A percentile compares a stretch with the other conserved stretches of the same genome.
Evolutionary conservation across 176 grass and related monocot genomes (phyloP).

Genomic region (Oryza meyeriana): DNA sequence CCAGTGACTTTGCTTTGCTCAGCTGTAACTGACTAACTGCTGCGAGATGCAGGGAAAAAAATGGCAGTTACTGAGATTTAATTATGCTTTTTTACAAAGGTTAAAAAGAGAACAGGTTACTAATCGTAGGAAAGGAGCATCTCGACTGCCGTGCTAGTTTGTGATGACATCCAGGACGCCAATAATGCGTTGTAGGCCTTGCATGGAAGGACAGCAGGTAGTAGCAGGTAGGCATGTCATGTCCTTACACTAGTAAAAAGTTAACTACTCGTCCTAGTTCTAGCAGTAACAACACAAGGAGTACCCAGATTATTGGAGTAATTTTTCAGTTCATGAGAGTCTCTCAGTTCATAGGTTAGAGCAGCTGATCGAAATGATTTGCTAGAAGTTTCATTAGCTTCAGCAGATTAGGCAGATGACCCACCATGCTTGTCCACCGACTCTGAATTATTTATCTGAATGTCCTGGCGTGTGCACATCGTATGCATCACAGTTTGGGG

Average conservation of each 20-base stretch:
- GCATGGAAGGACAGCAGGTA: neutral
- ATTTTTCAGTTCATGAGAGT: neutral
- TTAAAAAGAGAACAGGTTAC: neutral
- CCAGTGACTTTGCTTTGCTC: slow-evolving; percentile 11
- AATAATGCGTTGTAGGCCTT: slow-evolving; percentile 18
- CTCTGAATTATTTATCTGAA: neutral
- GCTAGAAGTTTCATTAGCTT: too few relatives aligned
- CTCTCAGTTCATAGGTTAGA: too few relatives aligned
- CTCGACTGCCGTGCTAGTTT: slow-evolving; percentile 16
- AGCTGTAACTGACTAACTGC: slow-evolving; percentile 1
- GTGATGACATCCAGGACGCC: slow-evolving; percentile 36
- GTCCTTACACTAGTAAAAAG: neutral
- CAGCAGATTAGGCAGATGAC: too few relatives aligned
- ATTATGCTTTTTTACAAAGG: neutral
- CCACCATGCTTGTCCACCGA: too few relatives aligned
- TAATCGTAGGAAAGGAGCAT: neutral
- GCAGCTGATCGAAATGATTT: too few relatives aligned
- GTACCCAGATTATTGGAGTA: neutral
- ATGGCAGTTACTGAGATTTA: neutral
- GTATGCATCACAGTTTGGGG: neutral
- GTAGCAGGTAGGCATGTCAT: neutral
- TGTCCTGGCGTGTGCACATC: neutral
- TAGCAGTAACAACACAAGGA: neutral
- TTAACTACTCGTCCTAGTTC: neutral
- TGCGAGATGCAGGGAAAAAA: neutral